Evolutionary conservation across 306 rosid genomes (phyloP).

Genomic region (Begonia peltatifolia): DNA sequence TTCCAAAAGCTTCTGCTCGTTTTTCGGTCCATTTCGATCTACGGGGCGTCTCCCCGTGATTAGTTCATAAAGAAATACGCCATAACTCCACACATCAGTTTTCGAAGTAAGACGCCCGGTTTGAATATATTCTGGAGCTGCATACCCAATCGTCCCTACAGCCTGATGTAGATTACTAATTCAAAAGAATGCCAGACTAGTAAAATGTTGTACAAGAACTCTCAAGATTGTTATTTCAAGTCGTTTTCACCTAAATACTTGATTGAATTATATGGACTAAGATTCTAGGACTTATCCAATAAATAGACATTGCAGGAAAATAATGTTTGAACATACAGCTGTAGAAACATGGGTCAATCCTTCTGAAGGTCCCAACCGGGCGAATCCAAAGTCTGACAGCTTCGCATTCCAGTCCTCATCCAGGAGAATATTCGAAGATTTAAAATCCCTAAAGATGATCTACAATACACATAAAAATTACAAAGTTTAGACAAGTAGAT

Average conservation of each 20-base stretch:
- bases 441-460: conserved; percentile 98
- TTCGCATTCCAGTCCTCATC: conserved; percentile 96
- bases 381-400: conserved; percentile 89
- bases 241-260: too few relatives aligned
- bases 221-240: not conserved
- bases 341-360: conserved; percentile 95
- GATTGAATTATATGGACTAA: too few relatives aligned
- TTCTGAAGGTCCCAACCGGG: conserved; percentile 91
- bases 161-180: conserved; percentile 23
- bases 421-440: conserved; percentile 85
- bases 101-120: conserved; percentile 83
- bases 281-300: too few relatives aligned
- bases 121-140: conserved; percentile 90
- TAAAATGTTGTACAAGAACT: conserved; percentile 3
- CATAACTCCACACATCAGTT: conserved; percentile 91
- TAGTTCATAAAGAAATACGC: conserved; percentile 91
- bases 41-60: conserved; percentile 88
- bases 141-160: conserved; percentile 96
- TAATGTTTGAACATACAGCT: conserved; percentile 49
- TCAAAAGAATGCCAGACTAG: not conserved
- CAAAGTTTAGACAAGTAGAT: not conserved
- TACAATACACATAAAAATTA: conserved; percentile 2
- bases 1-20: conserved; percentile 87
- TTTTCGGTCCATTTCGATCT: conserved; percentile 78
- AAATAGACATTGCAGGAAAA: too few relatives aligned